A percentile compares a stretch with the other conserved stretches of the same genome.
Evolutionary conservation across 176 grass and related monocot genomes (phyloP).

Genomic region (Paspalum notatum): DNA sequence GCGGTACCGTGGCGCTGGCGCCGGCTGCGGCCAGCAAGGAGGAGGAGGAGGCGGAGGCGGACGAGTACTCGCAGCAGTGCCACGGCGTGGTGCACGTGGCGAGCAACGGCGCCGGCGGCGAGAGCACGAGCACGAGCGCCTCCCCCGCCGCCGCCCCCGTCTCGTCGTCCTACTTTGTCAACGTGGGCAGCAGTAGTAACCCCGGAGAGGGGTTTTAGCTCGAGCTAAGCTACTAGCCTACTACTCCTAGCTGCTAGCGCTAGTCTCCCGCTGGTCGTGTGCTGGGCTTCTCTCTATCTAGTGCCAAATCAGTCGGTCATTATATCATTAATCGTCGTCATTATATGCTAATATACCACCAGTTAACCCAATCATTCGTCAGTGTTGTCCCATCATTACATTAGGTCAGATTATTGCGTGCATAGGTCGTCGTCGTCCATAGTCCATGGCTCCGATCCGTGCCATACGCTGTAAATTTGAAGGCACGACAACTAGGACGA

Average conservation of each 20-base stretch:
- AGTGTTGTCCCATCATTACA: background rate
- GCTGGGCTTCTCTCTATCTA: too few relatives aligned
- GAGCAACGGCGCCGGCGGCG: slow-evolving; percentile 43
- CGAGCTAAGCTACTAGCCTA: too few relatives aligned
- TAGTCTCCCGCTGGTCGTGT: too few relatives aligned
- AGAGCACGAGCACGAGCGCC: slow-evolving; percentile 37
- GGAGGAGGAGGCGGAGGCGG: slow-evolving; percentile 47
- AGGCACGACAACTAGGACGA: too few relatives aligned
- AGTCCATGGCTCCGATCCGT: too few relatives aligned
- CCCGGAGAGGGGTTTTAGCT: slow-evolving; percentile 69
- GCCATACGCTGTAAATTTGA: too few relatives aligned
- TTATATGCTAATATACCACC: background rate
- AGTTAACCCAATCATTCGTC: slow-evolving; percentile 33
- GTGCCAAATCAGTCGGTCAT: slow-evolving; percentile 9
- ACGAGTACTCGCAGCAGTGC: slow-evolving; percentile 56
- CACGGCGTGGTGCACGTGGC: slow-evolving; percentile 43
- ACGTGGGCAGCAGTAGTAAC: slow-evolving; percentile 55
- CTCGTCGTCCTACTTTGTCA: slow-evolving; percentile 66
- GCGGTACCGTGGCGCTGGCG: slow-evolving; percentile 5
- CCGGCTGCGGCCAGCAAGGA: slow-evolving; percentile 38
- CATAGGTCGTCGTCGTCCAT: too few relatives aligned
- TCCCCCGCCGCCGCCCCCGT: background rate
- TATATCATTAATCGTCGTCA: background rate
- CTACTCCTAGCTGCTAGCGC: too few relatives aligned
- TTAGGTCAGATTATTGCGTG: background rate